These are phyloP conservation scores for Neurospora tetraspora DNA, from an alignment of 495 filamentous ascomycete species.

Conservation along the genomic window DNA sequence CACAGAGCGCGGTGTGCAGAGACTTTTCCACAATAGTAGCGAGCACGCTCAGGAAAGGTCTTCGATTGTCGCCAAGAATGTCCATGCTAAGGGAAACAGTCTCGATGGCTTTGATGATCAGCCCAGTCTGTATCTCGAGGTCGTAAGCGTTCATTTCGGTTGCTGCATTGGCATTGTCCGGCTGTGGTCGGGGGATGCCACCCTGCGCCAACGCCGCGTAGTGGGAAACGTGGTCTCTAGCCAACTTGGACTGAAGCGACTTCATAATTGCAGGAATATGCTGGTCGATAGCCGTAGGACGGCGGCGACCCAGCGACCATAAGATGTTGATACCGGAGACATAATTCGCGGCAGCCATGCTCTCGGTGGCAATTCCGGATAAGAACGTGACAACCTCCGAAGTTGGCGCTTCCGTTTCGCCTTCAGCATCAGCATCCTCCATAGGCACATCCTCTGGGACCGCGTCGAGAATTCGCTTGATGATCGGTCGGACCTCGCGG, in stretches of 20 bases:
- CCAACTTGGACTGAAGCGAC: slow-evolving; percentile 81
- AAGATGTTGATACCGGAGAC: slow-evolving; percentile 83
- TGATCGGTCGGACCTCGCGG: slow-evolving; percentile 51
- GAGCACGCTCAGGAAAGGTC: slow-evolving; percentile 88
- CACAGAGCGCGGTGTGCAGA: slow-evolving; percentile 69
- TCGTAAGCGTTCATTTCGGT: slow-evolving; percentile 63
- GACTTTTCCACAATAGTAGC: slow-evolving; percentile 94
- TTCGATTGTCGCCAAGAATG: slow-evolving; percentile 78
- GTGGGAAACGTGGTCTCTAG: slow-evolving; percentile 83
- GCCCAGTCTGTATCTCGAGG: slow-evolving; percentile 68
- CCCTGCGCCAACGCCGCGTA: slow-evolving; percentile 45
- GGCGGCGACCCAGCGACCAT: slow-evolving; percentile 79
- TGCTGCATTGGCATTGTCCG: slow-evolving; percentile 36
- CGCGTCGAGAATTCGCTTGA: slow-evolving; percentile 79
- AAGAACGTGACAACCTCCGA: slow-evolving; percentile 75
- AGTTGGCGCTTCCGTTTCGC: slow-evolving; percentile 56
- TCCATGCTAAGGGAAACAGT: slow-evolving; percentile 86
- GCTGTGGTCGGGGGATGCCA: slow-evolving; percentile 23
- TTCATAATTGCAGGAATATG: slow-evolving; percentile 88
- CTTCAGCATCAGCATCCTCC: slow-evolving; percentile 82
- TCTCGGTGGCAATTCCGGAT: slow-evolving; percentile 71
- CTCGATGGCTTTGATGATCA: slow-evolving; percentile 92
- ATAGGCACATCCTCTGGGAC: slow-evolving; percentile 80
- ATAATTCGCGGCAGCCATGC: slow-evolving; percentile 65
- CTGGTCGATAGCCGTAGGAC: slow-evolving; percentile 74